phyloP scores from a whole-genome alignment of 345 rosid genomes.

The Bruguiera parviflora region DNA sequence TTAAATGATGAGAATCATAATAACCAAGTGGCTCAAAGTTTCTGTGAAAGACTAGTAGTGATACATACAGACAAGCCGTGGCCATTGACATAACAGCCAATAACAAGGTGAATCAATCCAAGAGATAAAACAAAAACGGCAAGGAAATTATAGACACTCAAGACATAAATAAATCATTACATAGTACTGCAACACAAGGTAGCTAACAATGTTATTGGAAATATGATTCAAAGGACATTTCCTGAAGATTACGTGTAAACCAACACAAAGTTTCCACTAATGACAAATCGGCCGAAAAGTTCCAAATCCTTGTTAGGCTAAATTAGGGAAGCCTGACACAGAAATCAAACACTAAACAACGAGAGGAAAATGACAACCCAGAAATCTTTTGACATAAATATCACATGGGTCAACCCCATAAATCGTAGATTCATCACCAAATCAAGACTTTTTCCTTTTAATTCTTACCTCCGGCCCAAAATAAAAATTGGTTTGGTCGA shows the following conservation, averaged over 20 bases:
- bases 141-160: neutral
- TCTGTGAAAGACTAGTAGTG: neutral
- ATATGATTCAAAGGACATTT: neutral
- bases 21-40: neutral
- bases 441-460: neutral
- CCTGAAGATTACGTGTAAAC: neutral
- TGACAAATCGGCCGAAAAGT: neutral
- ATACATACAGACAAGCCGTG: neutral
- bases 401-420: neutral
- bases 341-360: neutral
- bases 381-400: neutral
- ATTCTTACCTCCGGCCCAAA: no score
- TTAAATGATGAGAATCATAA: neutral
- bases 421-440: neutral
- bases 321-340: neutral
- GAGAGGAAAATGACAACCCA: neutral
- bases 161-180: neutral
- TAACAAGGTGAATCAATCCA: slow-evolving; percentile 9
- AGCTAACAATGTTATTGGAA: neutral
- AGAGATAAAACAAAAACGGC: neutral
- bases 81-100: neutral
- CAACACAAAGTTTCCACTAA: neutral
- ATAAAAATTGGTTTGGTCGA: no score
- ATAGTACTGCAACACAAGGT: neutral
- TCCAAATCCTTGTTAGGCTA: neutral